phyloP scores from a whole-genome alignment of 2,329 filamentous ascomycete species.

The Penicillium griseofulvum region DNA sequence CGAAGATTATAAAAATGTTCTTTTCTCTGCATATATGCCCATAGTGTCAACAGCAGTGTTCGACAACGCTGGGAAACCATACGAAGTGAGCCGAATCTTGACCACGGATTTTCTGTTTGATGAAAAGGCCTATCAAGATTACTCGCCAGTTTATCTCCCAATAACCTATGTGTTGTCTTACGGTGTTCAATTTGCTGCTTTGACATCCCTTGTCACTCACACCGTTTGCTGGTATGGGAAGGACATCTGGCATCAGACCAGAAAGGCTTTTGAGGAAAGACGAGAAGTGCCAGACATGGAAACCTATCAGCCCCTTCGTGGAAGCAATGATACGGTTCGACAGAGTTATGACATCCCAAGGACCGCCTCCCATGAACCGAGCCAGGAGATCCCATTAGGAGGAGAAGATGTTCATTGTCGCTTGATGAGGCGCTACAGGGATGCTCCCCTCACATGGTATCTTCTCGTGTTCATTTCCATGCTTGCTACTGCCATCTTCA shows the following conservation, averaged over 20 bases:
- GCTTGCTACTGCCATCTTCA: constrained; percentile 75
- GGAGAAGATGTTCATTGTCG: constrained; percentile 81
- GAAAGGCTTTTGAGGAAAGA: constrained; percentile 64
- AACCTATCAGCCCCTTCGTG: constrained; percentile 53
- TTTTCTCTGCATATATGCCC: constrained; percentile 81
- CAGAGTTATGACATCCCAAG: constrained; percentile 13
- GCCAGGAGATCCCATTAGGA: constrained; percentile 51
- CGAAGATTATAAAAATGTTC: constrained; percentile 68
- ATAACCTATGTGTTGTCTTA: constrained; percentile 88
- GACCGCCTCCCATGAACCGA: constrained; percentile 24
- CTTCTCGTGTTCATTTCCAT: constrained; percentile 71
- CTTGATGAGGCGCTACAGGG: constrained; percentile 77
- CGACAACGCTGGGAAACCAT: constrained; percentile 76
- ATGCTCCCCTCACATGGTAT: constrained; percentile 81
- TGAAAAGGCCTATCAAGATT: constrained; percentile 69
- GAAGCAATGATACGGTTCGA: constrained; percentile 7
- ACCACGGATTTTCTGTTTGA: constrained; percentile 77
- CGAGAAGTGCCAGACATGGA: constrained; percentile 49
- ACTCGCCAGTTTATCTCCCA: constrained; percentile 79
- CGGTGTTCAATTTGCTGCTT: constrained; percentile 77
- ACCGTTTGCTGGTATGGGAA: constrained; percentile 80
- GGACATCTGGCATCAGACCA: constrained; percentile 77
- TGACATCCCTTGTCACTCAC: constrained; percentile 76
- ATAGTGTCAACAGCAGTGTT: constrained; percentile 82
- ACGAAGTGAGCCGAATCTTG: constrained; percentile 77